Conservation (phyloP, 2,329 filamentous ascomycete species). For the Aspergillus glaucus region DNA sequence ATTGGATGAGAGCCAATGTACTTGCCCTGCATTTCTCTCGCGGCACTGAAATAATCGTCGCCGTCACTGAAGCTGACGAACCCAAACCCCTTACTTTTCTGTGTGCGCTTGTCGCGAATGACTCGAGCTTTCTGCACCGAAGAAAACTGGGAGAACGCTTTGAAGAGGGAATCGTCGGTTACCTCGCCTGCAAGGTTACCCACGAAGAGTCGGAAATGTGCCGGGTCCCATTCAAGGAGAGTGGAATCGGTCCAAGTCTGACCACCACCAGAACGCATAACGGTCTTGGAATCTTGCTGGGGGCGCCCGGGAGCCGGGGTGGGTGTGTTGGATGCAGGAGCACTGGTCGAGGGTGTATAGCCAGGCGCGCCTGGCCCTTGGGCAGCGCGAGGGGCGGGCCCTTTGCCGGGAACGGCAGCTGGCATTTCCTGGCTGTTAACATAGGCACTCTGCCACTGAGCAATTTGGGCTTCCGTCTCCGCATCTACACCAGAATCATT, state of each 20-base stretch:
- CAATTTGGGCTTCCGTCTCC: constrained; percentile 84
- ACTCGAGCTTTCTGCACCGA: constrained; percentile 91
- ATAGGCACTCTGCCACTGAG: constrained; percentile 92
- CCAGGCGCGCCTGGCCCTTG: constrained; percentile 42
- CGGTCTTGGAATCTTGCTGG: constrained; percentile 64
- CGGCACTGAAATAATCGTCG: constrained; percentile 93
- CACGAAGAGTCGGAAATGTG: constrained; percentile 90
- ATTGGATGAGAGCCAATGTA: constrained; percentile 98
- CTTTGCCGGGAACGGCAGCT: constrained; percentile 22
- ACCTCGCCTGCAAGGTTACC: constrained; percentile 96
- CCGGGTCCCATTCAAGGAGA: constrained; percentile 91
- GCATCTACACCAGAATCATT: constrained; percentile 52
- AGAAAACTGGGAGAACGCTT: constrained; percentile 83
- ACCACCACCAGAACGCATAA: constrained; percentile 80
- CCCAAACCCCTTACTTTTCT: constrained; percentile 91
- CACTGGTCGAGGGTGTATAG: constrained; percentile 20
- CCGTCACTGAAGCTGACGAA: constrained; percentile 95
- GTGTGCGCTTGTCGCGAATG: constrained; percentile 89
- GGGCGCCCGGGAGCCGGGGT: constrained; percentile 39
- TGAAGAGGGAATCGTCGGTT: constrained; percentile 89
- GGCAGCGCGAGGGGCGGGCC: constrained; percentile 39
- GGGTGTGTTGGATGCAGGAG: constrained; percentile 30
- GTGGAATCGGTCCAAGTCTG: constrained; percentile 86
- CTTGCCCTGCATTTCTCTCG: constrained; percentile 97
- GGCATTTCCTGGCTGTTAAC: constrained; percentile 53